Base-by-base conservation (phyloP, 106 monocot species). In the Ottelia alismoides region DNA sequence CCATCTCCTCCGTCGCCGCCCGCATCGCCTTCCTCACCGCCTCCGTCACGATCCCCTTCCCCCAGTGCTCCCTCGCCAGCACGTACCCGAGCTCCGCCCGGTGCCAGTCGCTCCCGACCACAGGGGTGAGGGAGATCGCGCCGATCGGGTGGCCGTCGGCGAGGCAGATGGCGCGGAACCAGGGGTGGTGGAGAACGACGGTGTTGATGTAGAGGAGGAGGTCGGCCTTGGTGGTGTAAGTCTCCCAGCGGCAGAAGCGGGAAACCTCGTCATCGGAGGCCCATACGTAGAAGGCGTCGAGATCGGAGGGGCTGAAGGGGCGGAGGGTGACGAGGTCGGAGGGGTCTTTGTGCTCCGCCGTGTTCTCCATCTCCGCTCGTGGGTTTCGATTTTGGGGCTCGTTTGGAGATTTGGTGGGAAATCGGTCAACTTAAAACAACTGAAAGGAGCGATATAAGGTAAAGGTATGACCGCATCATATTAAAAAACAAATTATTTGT, bases 151-250 rank as follows among this genome's bases (percentile, higher is more conserved):
- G 0, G 10, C 22, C 57, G 23, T 43, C 30, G 16, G 6, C 40
- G 22, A 57, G 22, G 40, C 57, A 57, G 30, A 57, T 43, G 40
- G 57, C 88, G 2, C 76, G 70, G 76, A 65, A 77, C 67, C 70
- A 89, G 1, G 88, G 88, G 58, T 71, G 83, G 27, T 72, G 56
- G 51, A 89, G 54, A 16, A 89, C 60, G 3, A 28, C 2, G 12
- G 35, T 53, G 11, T 12, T 25, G 22, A 57, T 2, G 57, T 57
- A 57, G 23, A 20, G 22, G 3, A 12, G 14, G 35, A 22, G 20
- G 30, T 18, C 0, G 20, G 2, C 57, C 40, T 43, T 11, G 30
- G 35, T 57, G 35, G 57, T 22, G 57, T 9, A 43, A 12, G 30
- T 14, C 6, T 43, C 10, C 10, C 16, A 6, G 16, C 10, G 16